Evolutionary conservation across 768 basidiomycete species (phyloP).

Genomic region (Pisolithus tinctorius): DNA sequence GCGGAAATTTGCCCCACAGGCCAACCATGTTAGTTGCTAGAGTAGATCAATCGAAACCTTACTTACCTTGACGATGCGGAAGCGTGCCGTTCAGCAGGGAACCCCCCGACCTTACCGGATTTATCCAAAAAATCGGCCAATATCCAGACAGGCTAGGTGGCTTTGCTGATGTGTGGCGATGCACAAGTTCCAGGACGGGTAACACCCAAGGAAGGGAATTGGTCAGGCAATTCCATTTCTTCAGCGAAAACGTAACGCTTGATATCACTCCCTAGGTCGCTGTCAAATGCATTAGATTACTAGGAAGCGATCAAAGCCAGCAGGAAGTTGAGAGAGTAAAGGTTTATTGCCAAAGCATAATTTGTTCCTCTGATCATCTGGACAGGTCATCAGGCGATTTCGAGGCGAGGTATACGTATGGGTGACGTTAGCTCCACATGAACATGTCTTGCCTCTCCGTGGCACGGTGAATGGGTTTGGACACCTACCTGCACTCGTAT

Average conservation of each 20-base stretch:
- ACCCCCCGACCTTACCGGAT: background rate
- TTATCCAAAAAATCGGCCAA: background rate
- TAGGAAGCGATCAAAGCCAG: background rate
- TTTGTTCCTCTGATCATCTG: background rate
- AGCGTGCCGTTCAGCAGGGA: background rate
- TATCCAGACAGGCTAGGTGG: background rate
- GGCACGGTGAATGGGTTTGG: constrained; percentile 17
- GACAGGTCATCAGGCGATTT: background rate
- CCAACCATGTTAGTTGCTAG: background rate
- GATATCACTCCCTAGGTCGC: background rate
- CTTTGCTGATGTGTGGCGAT: constrained; percentile 5
- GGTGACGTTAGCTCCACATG: constrained; percentile 5
- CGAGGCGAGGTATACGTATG: background rate
- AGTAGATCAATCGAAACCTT: background rate
- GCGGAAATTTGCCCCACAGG: no score
- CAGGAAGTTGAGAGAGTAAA: background rate
- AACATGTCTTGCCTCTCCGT: constrained; percentile 13
- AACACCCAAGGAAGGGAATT: background rate
- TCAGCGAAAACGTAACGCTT: background rate
- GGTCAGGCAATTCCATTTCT: background rate
- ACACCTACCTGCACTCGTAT: constrained; percentile 15
- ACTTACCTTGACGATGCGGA: background rate
- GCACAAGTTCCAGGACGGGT: background rate
- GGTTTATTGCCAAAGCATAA: background rate
- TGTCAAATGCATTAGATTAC: background rate